These are phyloP conservation scores for Hemisphaericaspora lyxosophila DNA, from an alignment of 1,139 yeast species.

Conservation along the genomic window DNA sequence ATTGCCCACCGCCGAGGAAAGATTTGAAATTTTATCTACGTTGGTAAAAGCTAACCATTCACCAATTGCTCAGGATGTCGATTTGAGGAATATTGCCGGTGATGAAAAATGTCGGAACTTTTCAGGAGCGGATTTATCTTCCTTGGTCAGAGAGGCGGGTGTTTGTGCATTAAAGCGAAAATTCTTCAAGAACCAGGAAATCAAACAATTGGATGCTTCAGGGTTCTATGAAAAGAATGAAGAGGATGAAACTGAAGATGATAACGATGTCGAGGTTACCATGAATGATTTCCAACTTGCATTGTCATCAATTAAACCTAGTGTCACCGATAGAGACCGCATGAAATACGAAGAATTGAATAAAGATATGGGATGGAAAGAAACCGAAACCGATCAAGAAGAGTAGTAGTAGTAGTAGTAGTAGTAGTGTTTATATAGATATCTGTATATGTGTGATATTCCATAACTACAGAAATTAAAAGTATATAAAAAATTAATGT, in stretches of 20 bases:
- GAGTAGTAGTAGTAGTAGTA: conserved; percentile 1
- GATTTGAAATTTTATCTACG: conserved; percentile 78
- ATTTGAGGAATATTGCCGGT: conserved; percentile 59
- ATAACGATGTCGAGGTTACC: conserved; percentile 53
- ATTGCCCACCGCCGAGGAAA: conserved; percentile 74
- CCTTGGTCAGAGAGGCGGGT: conserved; percentile 90
- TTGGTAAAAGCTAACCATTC: conserved; percentile 70
- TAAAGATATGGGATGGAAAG: conserved; percentile 59
- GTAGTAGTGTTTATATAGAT: neutral
- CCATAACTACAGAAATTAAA: too few relatives aligned
- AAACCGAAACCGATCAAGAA: conserved; percentile 22
- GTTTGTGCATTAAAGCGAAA: conserved; percentile 77
- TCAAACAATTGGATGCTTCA: conserved; percentile 49
- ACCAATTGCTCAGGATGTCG: conserved; percentile 67
- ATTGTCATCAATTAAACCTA: conserved; percentile 74
- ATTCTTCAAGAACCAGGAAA: conserved; percentile 53
- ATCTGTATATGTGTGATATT: neutral
- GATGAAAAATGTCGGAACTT: conserved; percentile 84
- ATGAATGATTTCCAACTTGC: conserved; percentile 70
- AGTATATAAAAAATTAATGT: too few relatives aligned
- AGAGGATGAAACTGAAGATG: conserved; percentile 29
- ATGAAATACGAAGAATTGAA: conserved; percentile 66
- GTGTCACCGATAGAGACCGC: conserved; percentile 87
- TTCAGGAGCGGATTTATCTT: conserved; percentile 94
- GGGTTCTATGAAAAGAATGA: conserved; percentile 37